Evolutionary conservation across 2,329 filamentous ascomycete genomes (phyloP).

Genomic region (Blastomyces parvus): DNA sequence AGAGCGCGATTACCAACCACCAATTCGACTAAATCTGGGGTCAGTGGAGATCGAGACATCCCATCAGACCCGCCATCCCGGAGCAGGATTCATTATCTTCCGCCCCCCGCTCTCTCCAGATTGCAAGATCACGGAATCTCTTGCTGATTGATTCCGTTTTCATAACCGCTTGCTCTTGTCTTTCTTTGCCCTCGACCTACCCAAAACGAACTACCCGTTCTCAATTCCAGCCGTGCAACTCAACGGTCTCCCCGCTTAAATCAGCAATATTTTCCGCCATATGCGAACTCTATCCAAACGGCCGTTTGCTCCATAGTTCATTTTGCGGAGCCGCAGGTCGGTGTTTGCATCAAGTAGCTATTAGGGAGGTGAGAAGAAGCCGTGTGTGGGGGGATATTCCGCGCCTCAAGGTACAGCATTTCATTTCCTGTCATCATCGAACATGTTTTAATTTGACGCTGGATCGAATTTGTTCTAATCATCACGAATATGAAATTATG

Average conservation of each 20-base stretch:
- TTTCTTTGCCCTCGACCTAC: neutral
- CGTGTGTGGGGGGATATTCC: neutral
- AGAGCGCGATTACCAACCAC: neutral
- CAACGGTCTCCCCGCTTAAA: neutral
- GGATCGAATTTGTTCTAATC: neutral
- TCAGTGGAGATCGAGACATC: neutral
- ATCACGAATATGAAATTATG: neutral
- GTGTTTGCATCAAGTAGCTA: neutral
- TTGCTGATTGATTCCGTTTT: neutral
- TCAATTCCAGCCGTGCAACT: neutral
- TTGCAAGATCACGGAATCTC: neutral
- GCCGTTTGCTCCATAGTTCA: neutral
- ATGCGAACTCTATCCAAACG: neutral
- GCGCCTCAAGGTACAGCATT: neutral
- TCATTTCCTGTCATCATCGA: neutral
- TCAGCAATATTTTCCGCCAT: neutral
- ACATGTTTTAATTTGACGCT: neutral
- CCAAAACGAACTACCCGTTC: neutral
- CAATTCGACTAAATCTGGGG: neutral
- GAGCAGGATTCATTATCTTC: neutral
- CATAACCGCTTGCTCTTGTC: neutral
- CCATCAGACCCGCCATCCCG: neutral
- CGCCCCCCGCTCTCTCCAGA: neutral
- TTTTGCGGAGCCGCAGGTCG: neutral
- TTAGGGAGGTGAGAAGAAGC: neutral